Evolutionary conservation across 257 asterid genomes (phyloP).

Genomic region (Asclepias syriaca): DNA sequence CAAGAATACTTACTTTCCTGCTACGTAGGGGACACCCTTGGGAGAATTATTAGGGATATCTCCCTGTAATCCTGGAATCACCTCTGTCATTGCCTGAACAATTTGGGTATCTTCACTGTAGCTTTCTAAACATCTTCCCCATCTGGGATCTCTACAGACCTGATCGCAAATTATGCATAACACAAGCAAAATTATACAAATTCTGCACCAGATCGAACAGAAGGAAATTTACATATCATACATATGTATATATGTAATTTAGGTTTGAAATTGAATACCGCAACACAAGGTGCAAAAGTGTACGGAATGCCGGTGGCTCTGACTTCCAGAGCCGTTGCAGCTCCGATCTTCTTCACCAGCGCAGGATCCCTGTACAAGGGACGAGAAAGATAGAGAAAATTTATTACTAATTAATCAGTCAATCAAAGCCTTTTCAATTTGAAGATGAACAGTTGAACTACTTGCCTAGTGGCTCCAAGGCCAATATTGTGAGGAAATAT

Average conservation of each 20-base stretch:
- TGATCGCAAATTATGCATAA: neutral
- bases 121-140: conserved; percentile 56
- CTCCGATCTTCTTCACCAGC: conserved; percentile 36
- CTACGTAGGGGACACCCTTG: conserved; percentile 17
- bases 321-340: conserved; percentile 39
- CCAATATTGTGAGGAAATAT: conserved; percentile 42
- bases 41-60: conserved; percentile 16
- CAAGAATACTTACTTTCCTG: conserved; percentile 16
- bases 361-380: conserved; percentile 24
- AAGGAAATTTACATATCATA: neutral
- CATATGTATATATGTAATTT: too few species aligned
- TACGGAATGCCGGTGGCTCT: conserved; percentile 37
- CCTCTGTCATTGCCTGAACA: conserved; percentile 22
- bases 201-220: neutral
- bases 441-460: neutral
- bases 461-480: conserved; percentile 47
- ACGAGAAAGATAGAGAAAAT: neutral
- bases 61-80: conserved; percentile 22
- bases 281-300: conserved; percentile 37
- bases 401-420: neutral
- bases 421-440: too few species aligned
- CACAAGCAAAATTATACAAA: neutral
- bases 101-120: conserved; percentile 16
- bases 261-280: conserved; percentile 10
- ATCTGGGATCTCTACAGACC: conserved; percentile 58